Evolutionary conservation across 1,284 basidiomycete genomes (phyloP).

Genomic region (Ustilago sp.): DNA sequence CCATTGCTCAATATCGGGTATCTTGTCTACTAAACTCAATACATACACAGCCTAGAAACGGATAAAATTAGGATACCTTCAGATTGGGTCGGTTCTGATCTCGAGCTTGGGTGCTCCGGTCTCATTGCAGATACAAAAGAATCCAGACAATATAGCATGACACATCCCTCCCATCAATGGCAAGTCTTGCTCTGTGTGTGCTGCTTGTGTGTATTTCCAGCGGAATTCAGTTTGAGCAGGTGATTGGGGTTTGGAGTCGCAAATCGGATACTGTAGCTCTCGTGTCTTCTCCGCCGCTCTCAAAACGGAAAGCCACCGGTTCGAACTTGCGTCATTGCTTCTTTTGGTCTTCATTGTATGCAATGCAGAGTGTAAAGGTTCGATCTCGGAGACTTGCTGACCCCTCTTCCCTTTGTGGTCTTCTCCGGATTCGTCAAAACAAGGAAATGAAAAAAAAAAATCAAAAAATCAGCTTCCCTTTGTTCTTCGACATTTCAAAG

Average conservation of each 20-base stretch:
- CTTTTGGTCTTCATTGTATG: slow-evolving; percentile 1
- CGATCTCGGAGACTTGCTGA: neutral
- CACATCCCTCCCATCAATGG: neutral
- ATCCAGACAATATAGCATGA: neutral
- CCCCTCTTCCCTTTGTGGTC: neutral
- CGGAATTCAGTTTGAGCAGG: neutral
- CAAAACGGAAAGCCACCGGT: neutral
- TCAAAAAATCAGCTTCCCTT: neutral
- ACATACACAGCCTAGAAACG: neutral
- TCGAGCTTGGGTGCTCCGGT: no score
- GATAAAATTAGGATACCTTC: neutral
- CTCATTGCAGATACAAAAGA: neutral
- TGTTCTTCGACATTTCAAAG: slow-evolving; percentile 6
- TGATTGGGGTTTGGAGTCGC: neutral
- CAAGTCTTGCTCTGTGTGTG: neutral
- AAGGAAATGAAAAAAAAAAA: no score
- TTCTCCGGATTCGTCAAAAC: neutral
- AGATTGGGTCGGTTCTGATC: neutral
- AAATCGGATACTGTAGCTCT: neutral
- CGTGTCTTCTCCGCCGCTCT: neutral
- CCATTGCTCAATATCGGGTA: slow-evolving; percentile 88
- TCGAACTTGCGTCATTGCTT: neutral
- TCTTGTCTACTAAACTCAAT: slow-evolving; percentile 51
- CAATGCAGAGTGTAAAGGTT: neutral
- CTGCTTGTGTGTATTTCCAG: no score